Evolutionary conservation across 345 rosid species (phyloP).

Genomic region (Garcia nutans): DNA sequence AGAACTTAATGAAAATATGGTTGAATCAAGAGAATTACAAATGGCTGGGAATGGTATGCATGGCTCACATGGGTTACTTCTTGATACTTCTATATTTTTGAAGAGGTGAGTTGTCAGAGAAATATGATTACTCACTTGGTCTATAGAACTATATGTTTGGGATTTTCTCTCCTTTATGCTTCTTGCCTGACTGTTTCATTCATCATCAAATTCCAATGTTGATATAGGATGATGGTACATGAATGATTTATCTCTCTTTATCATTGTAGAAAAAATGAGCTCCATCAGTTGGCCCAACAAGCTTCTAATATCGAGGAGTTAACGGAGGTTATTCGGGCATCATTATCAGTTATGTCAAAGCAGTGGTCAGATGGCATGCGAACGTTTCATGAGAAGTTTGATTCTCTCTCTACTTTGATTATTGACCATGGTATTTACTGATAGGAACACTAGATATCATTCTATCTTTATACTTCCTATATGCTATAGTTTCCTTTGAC

Average conservation of each 20-base stretch:
- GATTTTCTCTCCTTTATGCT: neutral
- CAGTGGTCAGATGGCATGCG: conserved; percentile 91
- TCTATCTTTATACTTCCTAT: conserved; percentile 12
- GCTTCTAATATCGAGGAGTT: conserved; percentile 85
- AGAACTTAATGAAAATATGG: conserved; percentile 51
- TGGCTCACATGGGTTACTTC: conserved; percentile 71
- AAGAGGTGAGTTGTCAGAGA: conserved; percentile 53
- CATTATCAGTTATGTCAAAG: conserved; percentile 73
- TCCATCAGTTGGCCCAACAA: conserved; percentile 92
- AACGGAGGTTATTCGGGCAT: conserved; percentile 70
- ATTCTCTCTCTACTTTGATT: conserved; percentile 65
- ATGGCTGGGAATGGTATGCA: conserved; percentile 35
- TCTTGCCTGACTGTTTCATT: neutral
- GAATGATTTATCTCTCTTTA: conserved; percentile 3
- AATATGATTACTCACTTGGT: conserved; percentile 11
- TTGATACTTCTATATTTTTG: conserved; percentile 80
- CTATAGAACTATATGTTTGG: conserved; percentile 7
- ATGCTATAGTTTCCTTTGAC: conserved; percentile 13
- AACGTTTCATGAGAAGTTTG: conserved; percentile 73
- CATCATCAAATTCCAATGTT: neutral
- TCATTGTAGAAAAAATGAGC: conserved; percentile 71
- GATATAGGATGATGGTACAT: neutral
- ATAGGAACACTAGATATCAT: conserved; percentile 7
- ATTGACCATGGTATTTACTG: conserved; percentile 61
- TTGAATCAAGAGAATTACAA: conserved; percentile 36